Evolutionary conservation across 139 green algal genomes (phyloP).

Genomic region (Micractinium conductrix): DNA sequence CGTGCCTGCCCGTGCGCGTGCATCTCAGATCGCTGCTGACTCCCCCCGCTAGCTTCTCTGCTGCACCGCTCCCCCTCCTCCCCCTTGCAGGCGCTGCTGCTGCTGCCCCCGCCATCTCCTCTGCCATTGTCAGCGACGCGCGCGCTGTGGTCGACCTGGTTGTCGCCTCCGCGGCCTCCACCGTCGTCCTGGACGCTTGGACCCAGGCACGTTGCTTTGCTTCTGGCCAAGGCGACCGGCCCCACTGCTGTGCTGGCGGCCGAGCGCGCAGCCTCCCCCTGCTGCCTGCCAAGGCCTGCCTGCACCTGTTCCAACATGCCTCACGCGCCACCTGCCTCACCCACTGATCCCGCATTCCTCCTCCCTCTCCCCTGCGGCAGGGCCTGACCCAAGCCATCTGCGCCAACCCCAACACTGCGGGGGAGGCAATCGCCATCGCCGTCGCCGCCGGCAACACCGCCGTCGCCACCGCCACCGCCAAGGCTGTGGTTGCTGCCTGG

Average conservation of each 20-base stretch:
- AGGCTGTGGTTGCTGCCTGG: not conserved
- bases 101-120: not conserved
- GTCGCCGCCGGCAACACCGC: not conserved
- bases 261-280: not conserved
- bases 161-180: not conserved
- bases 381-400: conserved; percentile 12
- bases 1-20: no score
- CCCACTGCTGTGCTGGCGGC: no score
- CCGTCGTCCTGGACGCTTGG: not conserved
- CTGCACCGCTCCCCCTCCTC: not conserved
- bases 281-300: no score
- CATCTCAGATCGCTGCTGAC: no score
- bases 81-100: not conserved
- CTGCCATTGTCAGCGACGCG: no score
- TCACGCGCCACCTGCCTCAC: not conserved
- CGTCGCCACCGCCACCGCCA: not conserved
- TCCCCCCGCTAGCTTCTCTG: no score
- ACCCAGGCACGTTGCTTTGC: not conserved
- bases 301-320: no score
- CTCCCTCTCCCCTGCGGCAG: not conserved
- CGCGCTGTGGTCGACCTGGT: not conserved
- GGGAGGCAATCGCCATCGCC: not conserved
- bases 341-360: not conserved
- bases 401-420: not conserved
- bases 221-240: no score